A percentile compares a stretch with the other conserved stretches of the same genome.
Conservation (phyloP, 805 yeast species). For the Candida sithepensis region DNA sequence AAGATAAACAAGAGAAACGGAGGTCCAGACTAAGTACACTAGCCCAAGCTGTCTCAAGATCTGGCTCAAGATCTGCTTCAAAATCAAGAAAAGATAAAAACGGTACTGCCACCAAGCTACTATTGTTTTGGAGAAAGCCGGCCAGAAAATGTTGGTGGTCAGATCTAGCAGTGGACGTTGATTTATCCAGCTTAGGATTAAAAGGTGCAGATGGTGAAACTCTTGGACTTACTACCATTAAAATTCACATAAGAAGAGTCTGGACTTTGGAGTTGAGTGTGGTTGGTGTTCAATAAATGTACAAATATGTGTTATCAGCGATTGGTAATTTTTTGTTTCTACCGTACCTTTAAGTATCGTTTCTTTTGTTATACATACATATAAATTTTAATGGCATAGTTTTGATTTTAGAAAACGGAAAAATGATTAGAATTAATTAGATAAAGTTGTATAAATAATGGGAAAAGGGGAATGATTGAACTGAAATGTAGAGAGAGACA, state of each 20-base stretch:
- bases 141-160: constrained; percentile 99
- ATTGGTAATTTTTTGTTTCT: neutral
- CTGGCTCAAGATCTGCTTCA: constrained; percentile 34
- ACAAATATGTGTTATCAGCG: neutral
- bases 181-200: constrained; percentile 25
- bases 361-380: neutral
- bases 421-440: neutral
- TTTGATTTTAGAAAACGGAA: neutral
- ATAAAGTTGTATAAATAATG: neutral
- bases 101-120: constrained; percentile 49
- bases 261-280: constrained; percentile 96
- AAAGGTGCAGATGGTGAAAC: constrained; percentile 23
- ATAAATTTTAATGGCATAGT: neutral
- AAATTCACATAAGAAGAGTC: constrained; percentile 84
- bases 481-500: neutral
- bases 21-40: constrained; percentile 58
- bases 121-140: constrained; percentile 95
- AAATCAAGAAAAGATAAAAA: constrained; percentile 33
- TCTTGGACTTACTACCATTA: constrained; percentile 43
- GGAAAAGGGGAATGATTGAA: neutral
- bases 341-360: neutral
- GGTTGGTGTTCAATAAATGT: constrained; percentile 63
- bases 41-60: constrained; percentile 54
- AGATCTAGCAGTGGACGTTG: constrained; percentile 49
- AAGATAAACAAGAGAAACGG: constrained; percentile 34